A percentile compares a stretch with the other conserved stretches of the same genome.
Conservation (phyloP, 805 yeast genomes). For the Teunomyces stri region DNA sequence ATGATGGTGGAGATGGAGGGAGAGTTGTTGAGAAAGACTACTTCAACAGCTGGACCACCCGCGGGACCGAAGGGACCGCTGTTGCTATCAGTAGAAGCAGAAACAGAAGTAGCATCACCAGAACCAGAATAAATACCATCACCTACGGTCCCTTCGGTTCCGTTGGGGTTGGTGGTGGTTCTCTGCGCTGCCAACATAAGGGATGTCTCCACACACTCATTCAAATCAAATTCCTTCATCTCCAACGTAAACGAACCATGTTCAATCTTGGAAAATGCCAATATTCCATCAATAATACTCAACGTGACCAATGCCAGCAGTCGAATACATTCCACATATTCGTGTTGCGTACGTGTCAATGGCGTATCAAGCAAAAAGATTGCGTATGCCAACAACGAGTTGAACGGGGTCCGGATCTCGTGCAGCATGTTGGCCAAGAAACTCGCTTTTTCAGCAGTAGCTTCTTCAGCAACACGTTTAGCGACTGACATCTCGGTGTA, state of each 20-base stretch:
- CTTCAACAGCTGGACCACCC: slow-evolving; percentile 42
- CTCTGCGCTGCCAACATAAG: slow-evolving; percentile 36
- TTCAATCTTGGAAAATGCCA: slow-evolving; percentile 54
- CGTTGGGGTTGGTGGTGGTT: slow-evolving; percentile 23
- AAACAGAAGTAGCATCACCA: too few relatives aligned
- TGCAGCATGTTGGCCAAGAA: slow-evolving; percentile 56
- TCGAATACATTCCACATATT: slow-evolving; percentile 52
- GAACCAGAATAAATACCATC: too few relatives aligned
- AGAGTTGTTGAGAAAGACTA: slow-evolving; percentile 44
- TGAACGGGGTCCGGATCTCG: slow-evolving; percentile 56
- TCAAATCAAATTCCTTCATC: slow-evolving; percentile 42
- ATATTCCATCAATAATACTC: slow-evolving; percentile 52
- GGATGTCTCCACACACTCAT: slow-evolving; percentile 47
- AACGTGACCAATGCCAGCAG: slow-evolving; percentile 51
- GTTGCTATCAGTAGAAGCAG: too few relatives aligned
- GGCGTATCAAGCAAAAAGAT: slow-evolving; percentile 49
- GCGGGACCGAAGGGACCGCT: slow-evolving; percentile 42
- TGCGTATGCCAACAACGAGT: slow-evolving; percentile 48
- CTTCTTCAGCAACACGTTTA: slow-evolving; percentile 46
- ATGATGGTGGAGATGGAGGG: slow-evolving; percentile 34
- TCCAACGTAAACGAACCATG: slow-evolving; percentile 51
- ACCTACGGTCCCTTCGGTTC: too few relatives aligned
- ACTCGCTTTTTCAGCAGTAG: slow-evolving; percentile 53
- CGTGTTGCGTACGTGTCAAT: slow-evolving; percentile 41
- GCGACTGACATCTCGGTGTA: slow-evolving; percentile 48